These are phyloP conservation scores for Aspergillus quadricinctus DNA, from an alignment of 2,329 filamentous ascomycete genomes.

Conservation along the genomic window DNA sequence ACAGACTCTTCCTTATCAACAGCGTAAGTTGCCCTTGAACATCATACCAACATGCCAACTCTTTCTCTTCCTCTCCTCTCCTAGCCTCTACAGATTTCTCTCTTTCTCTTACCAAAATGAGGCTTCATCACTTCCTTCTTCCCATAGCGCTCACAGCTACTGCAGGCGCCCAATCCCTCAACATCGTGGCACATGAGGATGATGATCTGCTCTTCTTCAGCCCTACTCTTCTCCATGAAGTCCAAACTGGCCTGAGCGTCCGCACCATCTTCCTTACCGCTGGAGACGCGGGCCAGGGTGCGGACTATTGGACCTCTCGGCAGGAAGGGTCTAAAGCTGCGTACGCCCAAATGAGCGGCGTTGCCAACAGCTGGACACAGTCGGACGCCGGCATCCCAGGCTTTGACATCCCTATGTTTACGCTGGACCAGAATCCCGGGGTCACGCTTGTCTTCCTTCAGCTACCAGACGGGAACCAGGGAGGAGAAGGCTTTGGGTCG, in stretches of 20 bases:
- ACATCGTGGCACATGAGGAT: slow-evolving; percentile 18
- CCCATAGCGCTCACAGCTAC: too few species aligned
- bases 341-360: slow-evolving; percentile 11
- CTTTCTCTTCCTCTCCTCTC: too few species aligned
- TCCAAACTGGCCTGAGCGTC: slow-evolving; percentile 6
- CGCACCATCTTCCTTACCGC: slow-evolving; percentile 18
- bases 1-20: too few species aligned
- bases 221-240: slow-evolving; percentile 11
- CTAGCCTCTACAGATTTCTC: too few species aligned
- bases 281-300: slow-evolving; percentile 12
- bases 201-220: slow-evolving; percentile 18
- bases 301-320: slow-evolving; percentile 12
- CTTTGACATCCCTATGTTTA: slow-evolving; percentile 8
- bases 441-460: slow-evolving; percentile 14
- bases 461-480: slow-evolving; percentile 11
- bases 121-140: too few species aligned
- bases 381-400: slow-evolving; percentile 6
- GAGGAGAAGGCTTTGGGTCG: slow-evolving; percentile 9
- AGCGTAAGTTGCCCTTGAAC: too few species aligned
- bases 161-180: slow-evolving; percentile 7
- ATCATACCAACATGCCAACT: too few species aligned
- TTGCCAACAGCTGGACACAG: slow-evolving; percentile 9
- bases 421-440: neutral
- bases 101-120: too few species aligned
- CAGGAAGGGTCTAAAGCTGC: slow-evolving; percentile 9